A percentile compares a stretch with the other conserved stretches of the same genome.
Conservation (phyloP, 73 alveolate species). For the Tetrahymena borealis region DNA sequence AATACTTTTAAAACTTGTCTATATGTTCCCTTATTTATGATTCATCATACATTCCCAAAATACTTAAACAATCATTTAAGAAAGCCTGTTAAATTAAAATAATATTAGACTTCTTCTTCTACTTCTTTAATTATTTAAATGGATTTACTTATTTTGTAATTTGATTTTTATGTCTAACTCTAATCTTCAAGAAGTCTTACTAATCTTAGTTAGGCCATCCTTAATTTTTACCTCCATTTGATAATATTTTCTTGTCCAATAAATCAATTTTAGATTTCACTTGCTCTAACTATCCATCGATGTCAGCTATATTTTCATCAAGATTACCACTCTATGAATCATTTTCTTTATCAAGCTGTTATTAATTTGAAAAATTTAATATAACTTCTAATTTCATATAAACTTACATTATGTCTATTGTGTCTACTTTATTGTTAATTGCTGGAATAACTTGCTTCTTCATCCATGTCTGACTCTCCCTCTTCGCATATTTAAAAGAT, state of each 20-base stretch:
- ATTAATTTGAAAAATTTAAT: neutral
- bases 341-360: neutral
- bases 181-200: neutral
- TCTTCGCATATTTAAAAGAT: neutral
- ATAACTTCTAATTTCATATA: neutral
- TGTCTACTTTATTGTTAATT: neutral
- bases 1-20: neutral
- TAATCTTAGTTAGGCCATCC: neutral
- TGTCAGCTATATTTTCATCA: neutral
- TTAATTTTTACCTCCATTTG: neutral
- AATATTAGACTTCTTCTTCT: neutral
- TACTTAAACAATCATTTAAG: neutral
- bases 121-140: neutral
- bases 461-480: neutral
- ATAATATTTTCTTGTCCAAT: neutral
- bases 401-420: no score
- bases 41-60: neutral
- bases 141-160: neutral
- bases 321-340: neutral
- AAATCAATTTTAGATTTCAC: neutral
- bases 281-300: neutral
- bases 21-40: neutral
- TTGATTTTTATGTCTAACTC: neutral
- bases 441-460: neutral
- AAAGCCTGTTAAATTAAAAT: neutral